These are phyloP conservation scores for Suhomyces chickasaworum DNA, from an alignment of 1,139 yeast genomes.

Conservation along the genomic window DNA sequence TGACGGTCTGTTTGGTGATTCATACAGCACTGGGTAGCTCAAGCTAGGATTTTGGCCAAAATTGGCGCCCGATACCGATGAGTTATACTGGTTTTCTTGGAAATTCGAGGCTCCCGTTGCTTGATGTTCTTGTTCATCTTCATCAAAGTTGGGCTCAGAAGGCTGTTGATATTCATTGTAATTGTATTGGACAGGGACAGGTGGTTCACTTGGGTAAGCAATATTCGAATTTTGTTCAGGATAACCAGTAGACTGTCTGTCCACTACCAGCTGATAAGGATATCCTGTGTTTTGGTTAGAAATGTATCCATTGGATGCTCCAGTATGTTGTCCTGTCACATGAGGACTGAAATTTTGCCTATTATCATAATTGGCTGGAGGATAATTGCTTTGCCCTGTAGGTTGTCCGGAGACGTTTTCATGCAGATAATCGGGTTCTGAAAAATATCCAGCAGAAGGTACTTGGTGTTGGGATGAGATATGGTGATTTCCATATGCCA, in stretches of 20 bases:
- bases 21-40: constrained; percentile 12
- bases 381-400: constrained; percentile 3
- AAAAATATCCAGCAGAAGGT: constrained; percentile 2
- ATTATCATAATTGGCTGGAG: neutral
- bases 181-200: neutral
- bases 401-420: constrained; percentile 6
- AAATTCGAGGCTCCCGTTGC: neutral
- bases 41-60: constrained; percentile 2
- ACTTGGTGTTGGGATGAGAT: constrained; percentile 12
- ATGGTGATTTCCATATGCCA: constrained; percentile 45
- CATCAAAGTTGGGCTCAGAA: constrained; percentile 16
- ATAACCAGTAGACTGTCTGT: constrained; percentile 7
- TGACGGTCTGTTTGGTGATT: neutral
- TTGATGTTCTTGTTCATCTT: constrained; percentile 13
- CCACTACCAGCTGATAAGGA: neutral
- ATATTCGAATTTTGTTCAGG: neutral
- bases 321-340: neutral
- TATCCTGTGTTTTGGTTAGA: constrained; percentile 13
- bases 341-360: neutral
- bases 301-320: constrained; percentile 6
- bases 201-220: neutral
- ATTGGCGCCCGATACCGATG: neutral
- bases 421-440: constrained; percentile 1
- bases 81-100: neutral
- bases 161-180: constrained; percentile 13